These are phyloP conservation scores for Singerocomus inundabilis DNA, from an alignment of 1,284 basidiomycete genomes.

Conservation along the genomic window DNA sequence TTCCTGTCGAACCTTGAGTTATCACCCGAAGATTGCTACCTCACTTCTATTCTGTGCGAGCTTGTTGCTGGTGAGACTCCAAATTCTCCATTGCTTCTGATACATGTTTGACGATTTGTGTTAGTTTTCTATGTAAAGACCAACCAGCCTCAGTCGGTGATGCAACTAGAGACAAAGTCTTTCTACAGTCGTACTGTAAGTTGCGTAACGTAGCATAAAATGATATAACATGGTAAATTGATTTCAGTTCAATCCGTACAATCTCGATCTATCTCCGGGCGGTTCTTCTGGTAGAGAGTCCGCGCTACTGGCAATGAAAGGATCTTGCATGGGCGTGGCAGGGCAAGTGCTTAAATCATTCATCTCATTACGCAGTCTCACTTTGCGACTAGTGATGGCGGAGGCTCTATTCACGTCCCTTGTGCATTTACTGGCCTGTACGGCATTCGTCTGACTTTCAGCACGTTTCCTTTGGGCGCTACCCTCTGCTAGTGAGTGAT, in stretches of 20 bases:
- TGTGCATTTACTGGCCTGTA: conserved; percentile 42
- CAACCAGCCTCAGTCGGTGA: conserved; percentile 43
- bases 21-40: conserved; percentile 26
- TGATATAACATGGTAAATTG: not conserved
- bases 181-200: conserved; percentile 43
- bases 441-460: conserved; percentile 46
- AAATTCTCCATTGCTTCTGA: too few species aligned
- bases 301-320: conserved; percentile 48
- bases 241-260: conserved; percentile 43
- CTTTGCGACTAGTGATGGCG: conserved; percentile 21
- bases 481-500: conserved; percentile 28
- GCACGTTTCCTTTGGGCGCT: conserved; percentile 38
- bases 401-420: conserved; percentile 40
- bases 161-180: conserved; percentile 37
- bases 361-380: not conserved
- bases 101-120: conserved; percentile 1
- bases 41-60: conserved; percentile 29
- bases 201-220: not conserved
- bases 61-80: conserved; percentile 33
- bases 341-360: conserved; percentile 36
- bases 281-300: conserved; percentile 55
- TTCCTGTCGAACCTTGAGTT: conserved; percentile 27
- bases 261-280: conserved; percentile 43
- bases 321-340: conserved; percentile 50
- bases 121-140: conserved; percentile 49